Percentiles rank a stretch among this genome's conserved stretches.
Evolutionary conservation across 768 basidiomycete species (phyloP).

Genomic region (Hericium rajendrae): DNA sequence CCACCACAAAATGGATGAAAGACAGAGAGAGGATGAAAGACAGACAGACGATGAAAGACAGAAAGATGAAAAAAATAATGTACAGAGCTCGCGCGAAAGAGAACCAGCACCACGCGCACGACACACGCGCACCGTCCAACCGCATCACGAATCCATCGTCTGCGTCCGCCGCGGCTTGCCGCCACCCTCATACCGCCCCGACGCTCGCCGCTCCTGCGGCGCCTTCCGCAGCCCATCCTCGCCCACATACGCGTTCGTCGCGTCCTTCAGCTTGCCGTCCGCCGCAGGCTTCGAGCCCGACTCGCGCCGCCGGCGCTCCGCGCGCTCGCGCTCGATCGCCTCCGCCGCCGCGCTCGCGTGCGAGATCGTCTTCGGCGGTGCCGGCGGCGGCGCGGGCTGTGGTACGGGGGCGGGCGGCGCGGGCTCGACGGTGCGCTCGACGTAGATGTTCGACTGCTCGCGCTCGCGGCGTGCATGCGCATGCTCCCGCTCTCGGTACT

Average conservation of each 20-base stretch:
- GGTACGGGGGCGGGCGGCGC: neutral
- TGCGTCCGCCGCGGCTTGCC: neutral
- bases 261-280: constrained; percentile 5
- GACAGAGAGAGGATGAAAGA: too few species aligned
- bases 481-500: neutral
- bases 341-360: constrained; percentile 13
- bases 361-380: constrained; percentile 5
- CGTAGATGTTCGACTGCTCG: neutral
- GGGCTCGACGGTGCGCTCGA: neutral
- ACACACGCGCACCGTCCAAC: too few species aligned
- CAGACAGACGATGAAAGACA: too few species aligned
- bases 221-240: constrained; percentile 8
- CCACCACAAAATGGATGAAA: too few species aligned
- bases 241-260: neutral
- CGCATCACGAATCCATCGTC: too few species aligned
- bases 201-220: constrained; percentile 3
- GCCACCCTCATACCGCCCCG: constrained; percentile 10
- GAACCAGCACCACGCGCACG: too few species aligned
- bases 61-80: too few species aligned
- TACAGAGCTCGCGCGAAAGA: too few species aligned
- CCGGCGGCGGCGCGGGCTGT: neutral
- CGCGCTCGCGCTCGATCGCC: constrained; percentile 9
- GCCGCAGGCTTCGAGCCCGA: constrained; percentile 7
- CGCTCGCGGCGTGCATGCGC: neutral
- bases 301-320: constrained; percentile 9